A percentile compares a stretch with the other conserved stretches of the same genome.
Evolutionary conservation across 2,329 filamentous ascomycete genomes (phyloP).

Genomic region (Ophiostoma ulmi): DNA sequence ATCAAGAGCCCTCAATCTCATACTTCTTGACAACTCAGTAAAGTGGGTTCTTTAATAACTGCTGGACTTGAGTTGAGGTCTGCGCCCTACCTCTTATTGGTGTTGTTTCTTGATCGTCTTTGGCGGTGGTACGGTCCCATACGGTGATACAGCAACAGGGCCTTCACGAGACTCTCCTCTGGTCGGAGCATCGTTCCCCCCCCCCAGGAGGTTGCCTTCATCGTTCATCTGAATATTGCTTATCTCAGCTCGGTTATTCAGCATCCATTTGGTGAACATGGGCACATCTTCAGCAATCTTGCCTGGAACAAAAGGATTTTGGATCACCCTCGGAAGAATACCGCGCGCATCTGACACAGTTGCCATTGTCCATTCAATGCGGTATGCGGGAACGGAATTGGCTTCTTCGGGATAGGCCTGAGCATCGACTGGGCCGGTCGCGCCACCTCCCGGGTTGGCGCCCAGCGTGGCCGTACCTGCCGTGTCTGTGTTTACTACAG

Average conservation of each 20-base stretch:
- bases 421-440: not conserved
- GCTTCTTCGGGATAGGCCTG: not conserved
- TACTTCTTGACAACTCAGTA: too few relatives aligned
- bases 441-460: not conserved
- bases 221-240: not conserved
- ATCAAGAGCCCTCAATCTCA: not conserved
- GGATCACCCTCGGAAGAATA: constrained; percentile 58
- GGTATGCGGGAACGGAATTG: not conserved
- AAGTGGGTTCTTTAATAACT: too few relatives aligned
- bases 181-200: not conserved
- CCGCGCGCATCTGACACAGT: constrained; percentile 68
- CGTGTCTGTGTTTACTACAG: constrained; percentile 28
- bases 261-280: constrained; percentile 61
- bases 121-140: too few relatives aligned
- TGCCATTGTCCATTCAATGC: constrained; percentile 70
- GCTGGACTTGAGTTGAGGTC: not conserved
- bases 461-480: not conserved
- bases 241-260: constrained; percentile 37
- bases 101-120: too few relatives aligned
- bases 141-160: too few relatives aligned
- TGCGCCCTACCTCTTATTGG: too few relatives aligned
- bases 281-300: constrained; percentile 67
- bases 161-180: too few relatives aligned
- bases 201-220: not conserved
- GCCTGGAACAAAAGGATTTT: constrained; percentile 58